Percentiles rank a stretch among this genome's conserved stretches.
These are phyloP conservation scores for Alternaria dauci DNA, from an alignment of 2,329 filamentous ascomycete species.

Conservation along the genomic window DNA sequence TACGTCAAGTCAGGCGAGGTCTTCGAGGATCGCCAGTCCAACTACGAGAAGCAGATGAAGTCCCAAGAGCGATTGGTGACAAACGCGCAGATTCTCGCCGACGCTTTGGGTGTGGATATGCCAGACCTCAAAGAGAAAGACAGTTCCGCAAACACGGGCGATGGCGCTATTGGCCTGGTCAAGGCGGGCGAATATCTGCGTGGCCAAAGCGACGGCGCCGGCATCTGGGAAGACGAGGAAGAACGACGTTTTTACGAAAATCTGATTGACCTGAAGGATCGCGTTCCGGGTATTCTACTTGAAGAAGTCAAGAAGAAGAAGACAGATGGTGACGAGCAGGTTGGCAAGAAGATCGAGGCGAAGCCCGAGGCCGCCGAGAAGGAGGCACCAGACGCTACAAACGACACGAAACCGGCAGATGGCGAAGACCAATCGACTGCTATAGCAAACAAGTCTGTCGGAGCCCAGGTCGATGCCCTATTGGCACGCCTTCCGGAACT, in stretches of 20 bases:
- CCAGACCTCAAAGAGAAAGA: conserved; percentile 89
- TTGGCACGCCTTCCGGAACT: conserved; percentile 88
- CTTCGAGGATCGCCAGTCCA: conserved; percentile 95
- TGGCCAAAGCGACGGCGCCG: conserved; percentile 86
- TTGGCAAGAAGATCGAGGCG: conserved; percentile 72
- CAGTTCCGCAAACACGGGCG: conserved; percentile 68
- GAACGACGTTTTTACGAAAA: conserved; percentile 99
- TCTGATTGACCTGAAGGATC: conserved; percentile 90
- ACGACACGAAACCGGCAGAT: conserved; percentile 62
- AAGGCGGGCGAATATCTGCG: conserved; percentile 94
- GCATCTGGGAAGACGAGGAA: conserved; percentile 99
- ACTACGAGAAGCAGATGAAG: conserved; percentile 93
- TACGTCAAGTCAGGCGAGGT: conserved; percentile 99
- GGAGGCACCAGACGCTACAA: conserved; percentile 53
- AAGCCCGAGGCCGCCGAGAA: conserved; percentile 54
- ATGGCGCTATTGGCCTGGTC: conserved; percentile 87
- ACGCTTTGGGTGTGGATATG: conserved; percentile 90
- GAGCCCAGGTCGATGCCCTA: conserved; percentile 92
- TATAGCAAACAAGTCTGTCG: conserved; percentile 97
- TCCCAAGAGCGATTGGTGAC: conserved; percentile 87
- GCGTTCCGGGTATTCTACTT: conserved; percentile 90
- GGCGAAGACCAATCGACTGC: conserved; percentile 87
- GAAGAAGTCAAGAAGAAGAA: conserved; percentile 98
- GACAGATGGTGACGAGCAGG: conserved; percentile 78
- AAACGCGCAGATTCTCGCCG: conserved; percentile 90